Evolutionary conservation across 148 eudicot species (phyloP), one percentile per base, ranked within the genome.

Genomic region (Tetragonia tetragonoides): DNA sequence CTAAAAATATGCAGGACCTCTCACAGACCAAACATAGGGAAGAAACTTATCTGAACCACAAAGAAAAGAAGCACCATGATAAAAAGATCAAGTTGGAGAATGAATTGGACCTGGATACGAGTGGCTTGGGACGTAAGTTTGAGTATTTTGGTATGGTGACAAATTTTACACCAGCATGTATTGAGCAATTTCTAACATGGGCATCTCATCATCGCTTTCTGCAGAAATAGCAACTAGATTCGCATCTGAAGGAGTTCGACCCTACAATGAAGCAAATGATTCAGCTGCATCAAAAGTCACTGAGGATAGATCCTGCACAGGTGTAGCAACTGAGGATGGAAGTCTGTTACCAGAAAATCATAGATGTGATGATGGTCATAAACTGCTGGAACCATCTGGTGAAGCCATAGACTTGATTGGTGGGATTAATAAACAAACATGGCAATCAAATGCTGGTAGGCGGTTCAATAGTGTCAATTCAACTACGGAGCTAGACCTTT

Each of bases 331-430:
- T 20, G 78, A 72, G 75, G 83, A 68, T 83, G 84, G 81, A 47
- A 68, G 64, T 49, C n/a, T 6, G 16, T 83, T 61, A 65, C 79
- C 77, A 54, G 83, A 62, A 74, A 70, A 63, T 24, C 64, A 72
- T 23, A 20, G 68, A 21, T 54, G 56, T 65, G 28, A 21, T 3
- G 54, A 60, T 64, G 70, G 53, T 41, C 74, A 47, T 51, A 77
- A 77, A 73, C 44, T 49, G 49, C 57, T 69, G 20, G 76, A 77
- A 69, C 84, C 82, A 66, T 57, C 83, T 47, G 75, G n/a, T 61
- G 79, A 64, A 79, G 89, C 85, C 75, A 80, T 81, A 38, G 88
- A 88, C 77, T 80, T 88, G 79, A 83, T 88, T 77, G 89, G 89
- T n/a, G 83, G 80, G 53, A 85, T 88, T 64, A 80, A 79, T 74